Evolutionary conservation across 306 rosid genomes (phyloP).

Genomic region (Cucumis cinereus): DNA sequence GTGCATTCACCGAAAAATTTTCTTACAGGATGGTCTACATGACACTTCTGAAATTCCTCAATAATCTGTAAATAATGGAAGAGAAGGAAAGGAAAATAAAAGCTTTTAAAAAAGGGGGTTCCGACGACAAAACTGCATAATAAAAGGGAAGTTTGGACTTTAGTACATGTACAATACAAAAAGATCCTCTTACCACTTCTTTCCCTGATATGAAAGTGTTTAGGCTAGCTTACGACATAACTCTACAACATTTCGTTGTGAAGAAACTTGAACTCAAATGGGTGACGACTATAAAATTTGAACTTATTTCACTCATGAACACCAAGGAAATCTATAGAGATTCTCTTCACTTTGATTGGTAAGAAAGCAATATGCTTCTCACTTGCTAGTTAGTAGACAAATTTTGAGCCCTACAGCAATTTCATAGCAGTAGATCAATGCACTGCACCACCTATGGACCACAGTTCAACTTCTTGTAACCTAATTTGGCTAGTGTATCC

Average conservation of each 20-base stretch:
- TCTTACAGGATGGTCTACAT: slow-evolving; percentile 55
- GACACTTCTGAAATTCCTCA: slow-evolving; percentile 78
- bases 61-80: slow-evolving; percentile 33
- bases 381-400: neutral
- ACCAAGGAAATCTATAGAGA: neutral
- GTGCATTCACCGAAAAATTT: slow-evolving; percentile 91
- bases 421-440: neutral
- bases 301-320: neutral
- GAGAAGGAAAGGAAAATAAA: neutral
- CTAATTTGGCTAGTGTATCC: too few relatives aligned
- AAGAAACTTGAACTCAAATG: neutral
- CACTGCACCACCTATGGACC: neutral
- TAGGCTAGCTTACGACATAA: neutral
- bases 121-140: neutral
- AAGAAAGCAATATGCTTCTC: neutral
- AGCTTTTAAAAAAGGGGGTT: neutral
- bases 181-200: neutral
- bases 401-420: neutral
- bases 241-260: neutral
- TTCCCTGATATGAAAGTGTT: neutral
- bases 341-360: neutral
- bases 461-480: neutral
- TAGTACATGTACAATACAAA: neutral
- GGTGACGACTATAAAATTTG: neutral
- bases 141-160: neutral